Evolutionary conservation across 2,329 filamentous ascomycete genomes (phyloP).

Genomic region (Exophiala sp.): DNA sequence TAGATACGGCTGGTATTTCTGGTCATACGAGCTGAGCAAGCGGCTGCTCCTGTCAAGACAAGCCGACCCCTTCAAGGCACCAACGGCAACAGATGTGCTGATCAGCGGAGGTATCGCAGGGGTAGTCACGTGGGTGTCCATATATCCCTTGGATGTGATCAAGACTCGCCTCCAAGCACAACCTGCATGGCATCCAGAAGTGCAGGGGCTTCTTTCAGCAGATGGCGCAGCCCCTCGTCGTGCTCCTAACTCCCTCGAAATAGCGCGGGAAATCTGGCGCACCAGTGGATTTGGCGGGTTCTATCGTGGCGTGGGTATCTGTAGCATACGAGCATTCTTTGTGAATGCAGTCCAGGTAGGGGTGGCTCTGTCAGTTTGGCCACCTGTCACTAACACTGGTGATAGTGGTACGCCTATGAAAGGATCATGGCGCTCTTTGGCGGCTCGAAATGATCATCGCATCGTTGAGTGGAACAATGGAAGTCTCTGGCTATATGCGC

Average conservation of each 20-base stretch:
- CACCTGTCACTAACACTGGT: conserved; percentile 9
- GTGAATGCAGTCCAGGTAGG: conserved; percentile 78
- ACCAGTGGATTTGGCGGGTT: conserved; percentile 62
- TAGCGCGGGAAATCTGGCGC: conserved; percentile 65
- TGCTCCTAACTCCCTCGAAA: conserved; percentile 53
- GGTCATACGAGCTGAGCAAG: conserved; percentile 78
- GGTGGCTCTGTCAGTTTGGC: conserved; percentile 5
- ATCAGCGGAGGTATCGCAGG: conserved; percentile 85
- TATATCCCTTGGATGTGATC: conserved; percentile 88
- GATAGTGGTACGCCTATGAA: conserved; percentile 84
- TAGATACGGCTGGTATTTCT: conserved; percentile 96
- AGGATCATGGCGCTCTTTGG: conserved; percentile 63
- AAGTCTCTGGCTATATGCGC: no score
- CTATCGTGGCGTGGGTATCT: conserved; percentile 73
- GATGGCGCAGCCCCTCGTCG: conserved; percentile 26
- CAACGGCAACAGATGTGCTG: conserved; percentile 60
- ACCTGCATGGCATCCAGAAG: conserved; percentile 31
- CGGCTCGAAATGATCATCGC: conserved; percentile 1
- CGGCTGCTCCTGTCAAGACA: conserved; percentile 49
- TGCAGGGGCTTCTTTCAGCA: conserved; percentile 25
- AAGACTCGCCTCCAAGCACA: conserved; percentile 91
- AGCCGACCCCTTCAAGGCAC: conserved; percentile 30
- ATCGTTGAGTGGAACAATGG: background rate
- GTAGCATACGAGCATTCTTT: conserved; percentile 80
- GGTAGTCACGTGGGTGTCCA: conserved; percentile 80